A percentile compares a stretch with the other conserved stretches of the same genome.
Evolutionary conservation across 306 rosid genomes (phyloP).

Genomic region (Hippophae tibetana): DNA sequence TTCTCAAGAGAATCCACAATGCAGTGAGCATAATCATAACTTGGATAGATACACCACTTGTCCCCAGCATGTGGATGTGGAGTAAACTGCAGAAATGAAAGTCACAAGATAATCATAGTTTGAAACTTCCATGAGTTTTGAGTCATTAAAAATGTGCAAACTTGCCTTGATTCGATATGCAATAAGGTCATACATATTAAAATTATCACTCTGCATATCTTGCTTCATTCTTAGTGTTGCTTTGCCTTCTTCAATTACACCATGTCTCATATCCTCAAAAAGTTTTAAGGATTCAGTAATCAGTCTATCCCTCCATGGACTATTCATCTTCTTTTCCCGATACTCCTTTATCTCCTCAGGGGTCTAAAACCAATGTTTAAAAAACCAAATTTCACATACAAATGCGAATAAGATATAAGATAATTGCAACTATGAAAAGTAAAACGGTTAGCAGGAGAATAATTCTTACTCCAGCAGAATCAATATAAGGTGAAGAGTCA

Average conservation of each 20-base stretch:
- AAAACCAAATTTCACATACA: constrained; percentile 9
- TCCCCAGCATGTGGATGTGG: constrained; percentile 99
- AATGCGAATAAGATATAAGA: background rate
- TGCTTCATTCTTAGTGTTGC: constrained; percentile 98
- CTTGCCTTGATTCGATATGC: constrained; percentile 91
- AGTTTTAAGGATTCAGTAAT: constrained; percentile 68
- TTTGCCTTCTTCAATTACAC: constrained; percentile 81
- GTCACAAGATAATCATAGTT: constrained; percentile 8
- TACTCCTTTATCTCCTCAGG: constrained; percentile 84
- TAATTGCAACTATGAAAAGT: background rate
- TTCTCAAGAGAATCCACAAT: constrained; percentile 97
- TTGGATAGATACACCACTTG: constrained; percentile 98
- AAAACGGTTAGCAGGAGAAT: background rate
- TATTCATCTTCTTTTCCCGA: constrained; percentile 86
- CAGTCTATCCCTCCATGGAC: constrained; percentile 98
- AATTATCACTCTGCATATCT: constrained; percentile 98
- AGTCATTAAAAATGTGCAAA: constrained; percentile 4
- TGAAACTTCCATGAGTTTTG: constrained; percentile 5
- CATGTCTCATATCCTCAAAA: constrained; percentile 85
- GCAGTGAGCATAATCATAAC: constrained; percentile 96
- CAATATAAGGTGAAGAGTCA: no score
- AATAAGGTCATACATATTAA: constrained; percentile 95
- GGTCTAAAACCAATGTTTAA: constrained; percentile 44
- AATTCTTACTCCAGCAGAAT: no score
- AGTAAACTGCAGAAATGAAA: constrained; percentile 55